These are phyloP conservation scores for Arbutus unedo DNA, from an alignment of 148 eudicot genomes.

Conservation along the genomic window DNA sequence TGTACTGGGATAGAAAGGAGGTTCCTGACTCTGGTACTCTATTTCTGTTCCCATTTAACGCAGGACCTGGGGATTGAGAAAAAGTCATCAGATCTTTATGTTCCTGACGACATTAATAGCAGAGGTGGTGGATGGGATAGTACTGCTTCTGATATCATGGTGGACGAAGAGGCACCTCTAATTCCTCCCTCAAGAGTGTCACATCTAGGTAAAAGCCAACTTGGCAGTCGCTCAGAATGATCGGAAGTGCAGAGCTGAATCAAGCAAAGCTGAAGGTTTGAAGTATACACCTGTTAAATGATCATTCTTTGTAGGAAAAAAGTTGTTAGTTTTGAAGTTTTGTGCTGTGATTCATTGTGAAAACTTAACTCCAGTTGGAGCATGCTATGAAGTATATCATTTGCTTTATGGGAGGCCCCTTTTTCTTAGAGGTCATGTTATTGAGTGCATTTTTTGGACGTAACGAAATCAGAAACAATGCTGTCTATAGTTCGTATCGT, in stretches of 20 bases:
- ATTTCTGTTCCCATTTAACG: not conserved
- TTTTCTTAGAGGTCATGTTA: not conserved
- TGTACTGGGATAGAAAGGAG: not conserved
- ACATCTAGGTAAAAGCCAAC: constrained; percentile 42
- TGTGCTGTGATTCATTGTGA: not conserved
- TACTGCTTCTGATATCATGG: constrained; percentile 29
- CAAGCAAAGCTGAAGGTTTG: not conserved
- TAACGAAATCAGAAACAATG: not conserved
- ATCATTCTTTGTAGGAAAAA: constrained; percentile 7
- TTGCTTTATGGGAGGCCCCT: not conserved
- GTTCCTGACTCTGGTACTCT: not conserved
- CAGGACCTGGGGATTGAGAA: constrained; percentile 56
- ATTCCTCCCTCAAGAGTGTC: constrained; percentile 46
- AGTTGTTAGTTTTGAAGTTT: not conserved
- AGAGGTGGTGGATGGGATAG: constrained; percentile 24
- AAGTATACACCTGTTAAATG: not conserved
- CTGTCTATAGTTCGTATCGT: not conserved
- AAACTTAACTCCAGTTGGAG: not conserved
- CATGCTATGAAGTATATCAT: constrained; percentile 12
- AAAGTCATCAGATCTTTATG: constrained; percentile 45
- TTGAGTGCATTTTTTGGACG: not conserved
- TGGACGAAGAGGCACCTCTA: constrained; percentile 56
- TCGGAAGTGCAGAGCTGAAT: not conserved
- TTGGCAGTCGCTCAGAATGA: constrained; percentile 17
- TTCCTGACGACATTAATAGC: constrained; percentile 25